A percentile compares a stretch with the other conserved stretches of the same genome.
Conservation (phyloP, 2,329 filamentous ascomycete genomes). For the Monosporascus sp. region DNA sequence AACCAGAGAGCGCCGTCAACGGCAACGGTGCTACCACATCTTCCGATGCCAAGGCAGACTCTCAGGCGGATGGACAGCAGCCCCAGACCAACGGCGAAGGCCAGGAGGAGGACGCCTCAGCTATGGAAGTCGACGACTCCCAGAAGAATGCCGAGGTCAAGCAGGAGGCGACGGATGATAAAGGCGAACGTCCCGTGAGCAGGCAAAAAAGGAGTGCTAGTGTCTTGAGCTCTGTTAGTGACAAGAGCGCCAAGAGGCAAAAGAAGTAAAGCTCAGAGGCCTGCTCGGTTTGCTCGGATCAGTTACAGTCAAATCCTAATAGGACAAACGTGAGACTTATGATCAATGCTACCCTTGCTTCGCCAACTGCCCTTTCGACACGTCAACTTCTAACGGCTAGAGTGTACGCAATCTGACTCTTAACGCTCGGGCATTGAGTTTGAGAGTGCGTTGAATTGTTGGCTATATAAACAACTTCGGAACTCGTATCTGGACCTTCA, state of each 20-base stretch:
- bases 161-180: slow-evolving; percentile 27
- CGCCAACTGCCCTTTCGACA: too few relatives aligned
- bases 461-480: too few relatives aligned
- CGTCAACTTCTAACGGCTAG: too few relatives aligned
- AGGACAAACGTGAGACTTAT: too few relatives aligned
- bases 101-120: neutral
- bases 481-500: too few relatives aligned
- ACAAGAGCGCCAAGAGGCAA: slow-evolving; percentile 54
- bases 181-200: slow-evolving; percentile 28
- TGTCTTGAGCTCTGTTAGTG: slow-evolving; percentile 65
- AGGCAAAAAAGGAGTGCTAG: slow-evolving; percentile 77
- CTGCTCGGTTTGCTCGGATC: too few relatives aligned
- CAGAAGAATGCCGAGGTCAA: slow-evolving; percentile 11
- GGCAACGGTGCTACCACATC: neutral
- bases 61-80: neutral
- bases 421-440: too few relatives aligned
- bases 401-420: too few relatives aligned
- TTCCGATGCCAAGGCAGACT: neutral
- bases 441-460: too few relatives aligned
- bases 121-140: slow-evolving; percentile 1
- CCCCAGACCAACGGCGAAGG: slow-evolving; percentile 1
- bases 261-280: slow-evolving; percentile 39
- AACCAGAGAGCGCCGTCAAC: neutral
- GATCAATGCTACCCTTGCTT: too few relatives aligned
- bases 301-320: too few relatives aligned